Evolutionary conservation across 2,329 filamentous ascomycete species (phyloP), one percentile per base, ranked within the genome.

Genomic region (Fonsecaea monophora): DNA sequence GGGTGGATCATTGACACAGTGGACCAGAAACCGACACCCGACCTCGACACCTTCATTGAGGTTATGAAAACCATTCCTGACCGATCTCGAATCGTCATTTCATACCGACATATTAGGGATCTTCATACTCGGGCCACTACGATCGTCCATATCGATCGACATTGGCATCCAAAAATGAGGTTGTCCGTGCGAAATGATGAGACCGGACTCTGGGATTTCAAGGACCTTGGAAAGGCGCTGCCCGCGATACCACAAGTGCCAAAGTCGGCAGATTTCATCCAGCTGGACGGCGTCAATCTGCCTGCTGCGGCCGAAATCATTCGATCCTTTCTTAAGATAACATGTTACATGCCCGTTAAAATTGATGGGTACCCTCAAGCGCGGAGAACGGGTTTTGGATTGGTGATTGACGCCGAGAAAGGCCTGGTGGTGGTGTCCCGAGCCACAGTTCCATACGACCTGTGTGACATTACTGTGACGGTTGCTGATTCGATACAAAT

Each of bases 301-400:
- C 89, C 92, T 30, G 92, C 92, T 18, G 94, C 95, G n/a, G 93
- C 94, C 2, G 92, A 97, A 72, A 87, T 99, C 69, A 92, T 99
- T 45, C 90, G 92, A 72, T 97, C 94, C 76, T 98, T 99, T 77
- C 94, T 99, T 32, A 90, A 95, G 45, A 91, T 99, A 63, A 90
- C 92, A 70, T 96, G 94, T 74, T 91, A 90, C 30, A 94, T 99
- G 90, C 95, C 95, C 0, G 83, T 99, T 69, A 98, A 98, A 83
- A 86, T 99, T 9, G 95, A 99, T 77, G 95, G 95, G n/a, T 99
- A 97, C 77, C 96, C 95, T 5, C 92, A 95, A 78, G 92, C 95
- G 72, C 87, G 93, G 57, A 95, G 96, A 80, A 95, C 93, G 81
- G 95, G 95, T 0, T 97, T 97, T 84, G 95, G 95, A 45, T 82